Evolutionary conservation across 2,329 filamentous ascomycete genomes (phyloP), one percentile per base, ranked within the genome.

Genomic region (Colletotrichum theobromicola): DNA sequence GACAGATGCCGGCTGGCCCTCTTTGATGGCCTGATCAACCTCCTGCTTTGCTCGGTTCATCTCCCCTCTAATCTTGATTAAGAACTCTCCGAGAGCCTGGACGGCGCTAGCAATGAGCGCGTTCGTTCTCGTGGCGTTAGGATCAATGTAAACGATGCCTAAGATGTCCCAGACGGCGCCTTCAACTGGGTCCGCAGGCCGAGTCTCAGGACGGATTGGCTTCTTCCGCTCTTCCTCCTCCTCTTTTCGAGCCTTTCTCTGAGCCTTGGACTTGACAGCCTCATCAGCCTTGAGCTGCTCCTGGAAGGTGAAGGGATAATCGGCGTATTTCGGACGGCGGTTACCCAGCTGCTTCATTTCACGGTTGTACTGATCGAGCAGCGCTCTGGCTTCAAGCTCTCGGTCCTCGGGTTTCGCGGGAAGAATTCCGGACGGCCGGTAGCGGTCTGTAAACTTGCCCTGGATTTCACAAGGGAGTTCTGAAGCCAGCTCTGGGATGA

Each of bases 91-190:
- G 55, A 88, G 89, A 35, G 86, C 84, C 70, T 89, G 88, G 21
- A 91, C 89, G 9, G 86, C 85, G 21, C 81, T 80, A 26, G 88
- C 87, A 69, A 88, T 87, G 10, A 85, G 76, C 13, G 82, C 78
- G 30, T 82, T 86, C 2, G 82, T 83, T 75, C 83, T 80, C 46
- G 79, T 79, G 79, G 84, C 82, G 74, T 81, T 78, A 42, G 83
- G 80, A n/a, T 88, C 86, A 72, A 90, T 81, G 69, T 87, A 80
- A 16, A 90, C 85, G 61, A 89, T 85, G 21, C 88, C 88, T 75
- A 89, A 85, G 0, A 86, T 84, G 78, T 91, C 89, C 88, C 89
- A 91, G 4, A 84, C 85, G 28, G 87, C 87, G 28, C 86, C 88
- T 71, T 87, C 87, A 18, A 84, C 82, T 12, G 84, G 81, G 62